phyloP scores from a whole-genome alignment of 2,329 filamentous ascomycete species.

The Myriosclerotinia curreyana region DNA sequence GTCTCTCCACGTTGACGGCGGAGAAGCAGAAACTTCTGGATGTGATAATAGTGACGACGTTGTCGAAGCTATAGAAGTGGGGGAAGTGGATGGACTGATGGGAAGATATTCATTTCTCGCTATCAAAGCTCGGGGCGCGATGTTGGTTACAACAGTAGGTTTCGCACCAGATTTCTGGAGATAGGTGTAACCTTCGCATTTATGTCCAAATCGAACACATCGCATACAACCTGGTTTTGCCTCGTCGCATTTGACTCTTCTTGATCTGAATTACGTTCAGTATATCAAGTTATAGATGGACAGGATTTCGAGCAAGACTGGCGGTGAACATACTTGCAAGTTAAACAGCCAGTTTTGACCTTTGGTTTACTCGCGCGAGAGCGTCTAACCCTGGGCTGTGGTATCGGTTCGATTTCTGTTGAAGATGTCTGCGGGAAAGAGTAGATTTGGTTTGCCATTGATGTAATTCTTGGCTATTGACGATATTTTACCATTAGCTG shows the following conservation, averaged over 20 bases:
- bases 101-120: conserved; percentile 10
- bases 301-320: not conserved
- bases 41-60: conserved; percentile 10
- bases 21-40: conserved; percentile 2
- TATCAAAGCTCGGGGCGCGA: conserved; percentile 5
- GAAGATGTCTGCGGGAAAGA: conserved; percentile 7
- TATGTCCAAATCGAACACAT: conserved; percentile 36
- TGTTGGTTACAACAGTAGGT: conserved; percentile 8
- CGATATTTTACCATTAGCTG: not conserved
- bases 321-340: conserved; percentile 37
- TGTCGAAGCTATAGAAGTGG: conserved; percentile 13
- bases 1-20: not conserved
- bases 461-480: not conserved
- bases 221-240: conserved; percentile 36
- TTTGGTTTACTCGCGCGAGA: conserved; percentile 37
- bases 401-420: not conserved
- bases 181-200: conserved; percentile 38
- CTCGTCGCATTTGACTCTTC: conserved; percentile 40
- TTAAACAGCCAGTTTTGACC: conserved; percentile 38
- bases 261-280: conserved; percentile 29
- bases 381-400: conserved; percentile 15
- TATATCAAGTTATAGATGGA: not conserved
- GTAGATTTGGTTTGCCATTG: conserved; percentile 14
- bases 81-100: conserved; percentile 9
- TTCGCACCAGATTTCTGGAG: conserved; percentile 6